Base-by-base conservation (phyloP, 179 eudicot genomes). In the Heliamphora pulchella region DNA sequence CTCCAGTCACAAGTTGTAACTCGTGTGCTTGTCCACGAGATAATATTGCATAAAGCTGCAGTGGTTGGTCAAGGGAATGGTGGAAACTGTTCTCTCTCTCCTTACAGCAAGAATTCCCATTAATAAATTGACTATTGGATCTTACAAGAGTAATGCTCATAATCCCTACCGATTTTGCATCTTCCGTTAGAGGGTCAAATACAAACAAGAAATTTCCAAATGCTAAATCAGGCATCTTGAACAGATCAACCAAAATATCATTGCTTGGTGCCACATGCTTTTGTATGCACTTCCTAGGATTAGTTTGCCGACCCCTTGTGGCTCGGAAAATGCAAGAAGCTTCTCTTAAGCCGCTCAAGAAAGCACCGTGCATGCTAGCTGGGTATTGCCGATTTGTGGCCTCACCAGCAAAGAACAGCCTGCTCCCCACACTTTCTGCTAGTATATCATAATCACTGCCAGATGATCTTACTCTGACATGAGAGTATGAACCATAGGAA, bases 321-420 rank as follows among this genome's bases (percentile, higher is more conserved):
- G 85, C 74, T 76, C 82, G 89, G 59, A 85, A 82, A 82, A 93
- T 92, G 79, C 85, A 82, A 65, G 95, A 90, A 81, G 97, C 98
- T 84, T 93, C 98, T 85, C 98, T 88, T 79, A 93, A 86, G 66
- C 98, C 97, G 84, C 97, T 91, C 77, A 93, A 80, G 80, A 90
- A 91, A 39, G 98, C 97, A 74, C 98, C 98, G 22, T 94, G 98
- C 98, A 94, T 94, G 65, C 92, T 94, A 79, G 97, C 98, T 14
- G 97, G 97, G 76, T 93, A 85, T 83, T 94, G 87, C 79, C 94
- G 83, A 80, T 66, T 90, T 62, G 97, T 94, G 70, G 98, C 97
- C 83, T 94, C 98, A 79, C 97, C 98, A 53, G 97, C 97, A 81
- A 94, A 94, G 79, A 90, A 94, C 76, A 94, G 85, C 62, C 89